Conservation (phyloP, 495 filamentous ascomycete species). For the Ramalina intermedia region DNA sequence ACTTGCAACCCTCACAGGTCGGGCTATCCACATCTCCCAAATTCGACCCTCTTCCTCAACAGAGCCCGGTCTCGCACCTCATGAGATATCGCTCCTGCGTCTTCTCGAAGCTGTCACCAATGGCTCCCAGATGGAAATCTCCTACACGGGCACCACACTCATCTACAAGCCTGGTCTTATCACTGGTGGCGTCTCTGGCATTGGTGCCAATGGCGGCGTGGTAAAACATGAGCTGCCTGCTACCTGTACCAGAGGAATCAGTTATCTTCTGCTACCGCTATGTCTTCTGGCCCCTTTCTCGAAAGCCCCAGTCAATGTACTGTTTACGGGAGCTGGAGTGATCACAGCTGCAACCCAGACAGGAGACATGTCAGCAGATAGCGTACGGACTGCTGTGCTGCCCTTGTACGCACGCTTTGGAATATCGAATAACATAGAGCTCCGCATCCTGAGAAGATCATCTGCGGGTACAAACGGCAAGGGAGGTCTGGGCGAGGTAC, state of each 20-base stretch:
- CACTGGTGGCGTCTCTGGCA: slow-evolving; percentile 56
- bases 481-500: slow-evolving; percentile 82
- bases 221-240: slow-evolving; percentile 65
- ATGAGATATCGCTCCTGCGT: slow-evolving; percentile 91
- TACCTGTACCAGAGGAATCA: slow-evolving; percentile 61
- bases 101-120: slow-evolving; percentile 92
- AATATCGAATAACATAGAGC: slow-evolving; percentile 73
- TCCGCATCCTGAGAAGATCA: slow-evolving; percentile 65
- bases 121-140: slow-evolving; percentile 86
- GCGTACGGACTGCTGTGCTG: slow-evolving; percentile 80
- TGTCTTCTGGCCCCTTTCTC: slow-evolving; percentile 88
- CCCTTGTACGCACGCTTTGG: slow-evolving; percentile 84
- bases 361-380: slow-evolving; percentile 82
- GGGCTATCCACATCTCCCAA: slow-evolving; percentile 77
- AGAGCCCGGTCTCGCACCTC: slow-evolving; percentile 71
- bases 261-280: slow-evolving; percentile 83
- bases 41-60: slow-evolving; percentile 77
- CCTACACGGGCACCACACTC: slow-evolving; percentile 82
- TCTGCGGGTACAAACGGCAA: slow-evolving; percentile 56
- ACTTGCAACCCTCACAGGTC: slow-evolving; percentile 81
- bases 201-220: slow-evolving; percentile 53
- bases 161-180: slow-evolving; percentile 87
- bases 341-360: slow-evolving; percentile 70
- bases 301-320: slow-evolving; percentile 73
- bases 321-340: slow-evolving; percentile 83